These are phyloP conservation scores for Fistulinella cinereoalba DNA, from an alignment of 1,284 basidiomycete species.

Conservation along the genomic window DNA sequence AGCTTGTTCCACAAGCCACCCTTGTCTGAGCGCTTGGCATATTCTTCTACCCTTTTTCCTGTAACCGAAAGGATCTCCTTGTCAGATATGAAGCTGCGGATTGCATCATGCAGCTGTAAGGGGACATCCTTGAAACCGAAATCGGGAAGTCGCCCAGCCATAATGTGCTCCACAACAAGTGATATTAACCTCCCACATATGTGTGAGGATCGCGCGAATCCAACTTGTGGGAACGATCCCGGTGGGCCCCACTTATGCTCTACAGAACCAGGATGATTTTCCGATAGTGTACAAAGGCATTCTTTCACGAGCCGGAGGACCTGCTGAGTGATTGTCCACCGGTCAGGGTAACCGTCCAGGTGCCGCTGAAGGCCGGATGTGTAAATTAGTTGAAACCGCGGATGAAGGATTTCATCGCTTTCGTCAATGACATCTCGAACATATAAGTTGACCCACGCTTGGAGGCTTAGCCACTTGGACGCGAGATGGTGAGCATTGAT, in stretches of 20 bases:
- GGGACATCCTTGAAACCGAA: not conserved
- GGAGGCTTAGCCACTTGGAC: not conserved
- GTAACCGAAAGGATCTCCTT: not conserved
- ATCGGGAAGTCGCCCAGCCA: too few relatives aligned
- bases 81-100: not conserved
- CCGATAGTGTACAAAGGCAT: not conserved
- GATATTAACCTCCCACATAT: too few relatives aligned
- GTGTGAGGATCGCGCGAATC: too few relatives aligned
- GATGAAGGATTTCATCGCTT: not conserved
- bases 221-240: not conserved
- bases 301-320: not conserved
- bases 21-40: constrained; percentile 14
- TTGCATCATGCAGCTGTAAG: not conserved
- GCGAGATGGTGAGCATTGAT: not conserved
- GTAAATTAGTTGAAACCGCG: not conserved
- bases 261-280: not conserved
- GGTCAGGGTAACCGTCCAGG: not conserved
- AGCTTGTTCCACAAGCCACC: constrained; percentile 30
- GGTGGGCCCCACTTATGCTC: not conserved
- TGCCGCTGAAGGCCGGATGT: not conserved
- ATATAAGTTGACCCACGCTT: not conserved
- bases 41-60: constrained; percentile 8
- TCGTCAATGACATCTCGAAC: not conserved
- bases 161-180: too few relatives aligned
- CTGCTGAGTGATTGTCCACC: not conserved